These are phyloP conservation scores for Trametes cingulata DNA, from an alignment of 768 basidiomycete genomes.

Conservation along the genomic window DNA sequence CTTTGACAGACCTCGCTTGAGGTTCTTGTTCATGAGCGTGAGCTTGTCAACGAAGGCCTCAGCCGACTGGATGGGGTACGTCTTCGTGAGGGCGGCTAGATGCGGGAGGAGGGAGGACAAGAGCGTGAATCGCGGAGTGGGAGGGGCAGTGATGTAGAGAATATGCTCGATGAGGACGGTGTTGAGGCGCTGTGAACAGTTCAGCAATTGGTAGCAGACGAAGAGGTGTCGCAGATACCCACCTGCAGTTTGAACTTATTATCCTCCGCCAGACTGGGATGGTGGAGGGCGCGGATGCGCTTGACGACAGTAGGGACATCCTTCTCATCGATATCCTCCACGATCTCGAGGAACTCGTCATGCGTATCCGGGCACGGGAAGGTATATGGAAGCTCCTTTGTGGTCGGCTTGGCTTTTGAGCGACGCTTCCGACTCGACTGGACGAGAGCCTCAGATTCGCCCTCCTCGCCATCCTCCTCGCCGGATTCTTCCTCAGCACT, in stretches of 20 bases:
- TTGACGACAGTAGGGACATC: slow-evolving; percentile 83
- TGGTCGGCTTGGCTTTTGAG: slow-evolving; percentile 28
- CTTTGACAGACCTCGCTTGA: slow-evolving; percentile 75
- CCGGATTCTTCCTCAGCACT: slow-evolving; percentile 41
- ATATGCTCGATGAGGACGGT: slow-evolving; percentile 87
- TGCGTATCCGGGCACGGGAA: slow-evolving; percentile 88
- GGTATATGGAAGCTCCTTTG: slow-evolving; percentile 83
- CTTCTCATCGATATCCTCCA: slow-evolving; percentile 67
- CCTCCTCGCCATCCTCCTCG: slow-evolving; percentile 44
- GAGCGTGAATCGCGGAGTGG: slow-evolving; percentile 58
- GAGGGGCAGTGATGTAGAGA: slow-evolving; percentile 68
- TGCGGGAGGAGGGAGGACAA: slow-evolving; percentile 75
- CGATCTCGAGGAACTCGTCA: slow-evolving; percentile 80
- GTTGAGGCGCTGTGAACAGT: slow-evolving; percentile 56
- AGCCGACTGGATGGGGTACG: slow-evolving; percentile 81
- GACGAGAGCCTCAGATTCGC: slow-evolving; percentile 41
- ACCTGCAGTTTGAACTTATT: slow-evolving; percentile 95
- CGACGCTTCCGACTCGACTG: slow-evolving; percentile 36
- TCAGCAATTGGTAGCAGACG: background rate
- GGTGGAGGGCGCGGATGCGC: slow-evolving; percentile 87
- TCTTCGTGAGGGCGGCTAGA: slow-evolving; percentile 70
- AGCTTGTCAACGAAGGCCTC: slow-evolving; percentile 81
- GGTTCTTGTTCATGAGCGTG: slow-evolving; percentile 85
- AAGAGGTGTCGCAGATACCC: slow-evolving; percentile 23
- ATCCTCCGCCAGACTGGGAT: slow-evolving; percentile 87